These are phyloP conservation scores for Colletotrichum sidae DNA, from an alignment of 2,329 filamentous ascomycete genomes.

Conservation along the genomic window DNA sequence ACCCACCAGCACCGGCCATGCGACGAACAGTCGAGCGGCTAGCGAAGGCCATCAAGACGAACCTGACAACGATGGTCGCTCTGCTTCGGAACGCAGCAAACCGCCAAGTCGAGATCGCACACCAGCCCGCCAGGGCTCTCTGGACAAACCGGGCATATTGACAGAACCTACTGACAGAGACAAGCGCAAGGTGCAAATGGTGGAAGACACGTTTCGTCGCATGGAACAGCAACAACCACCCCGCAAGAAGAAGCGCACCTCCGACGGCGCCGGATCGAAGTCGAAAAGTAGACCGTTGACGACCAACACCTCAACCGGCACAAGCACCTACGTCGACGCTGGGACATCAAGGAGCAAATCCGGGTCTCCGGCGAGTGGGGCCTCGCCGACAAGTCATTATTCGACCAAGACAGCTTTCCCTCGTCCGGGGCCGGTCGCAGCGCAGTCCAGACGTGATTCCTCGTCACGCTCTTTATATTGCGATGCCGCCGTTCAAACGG, in stretches of 20 bases:
- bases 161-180: slow-evolving; percentile 75
- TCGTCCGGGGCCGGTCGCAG: slow-evolving; percentile 45
- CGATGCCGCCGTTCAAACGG: slow-evolving; percentile 66
- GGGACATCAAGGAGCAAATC: slow-evolving; percentile 66
- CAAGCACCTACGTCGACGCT: slow-evolving; percentile 61
- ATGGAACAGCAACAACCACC: slow-evolving; percentile 68
- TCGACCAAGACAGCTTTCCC: slow-evolving; percentile 43
- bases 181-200: slow-evolving; percentile 74
- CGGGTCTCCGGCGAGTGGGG: slow-evolving; percentile 59
- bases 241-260: slow-evolving; percentile 72
- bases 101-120: slow-evolving; percentile 75
- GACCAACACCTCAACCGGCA: slow-evolving; percentile 18
- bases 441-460: slow-evolving; percentile 51
- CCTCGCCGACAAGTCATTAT: slow-evolving; percentile 51
- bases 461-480: slow-evolving; percentile 58
- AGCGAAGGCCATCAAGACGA: slow-evolving; percentile 72
- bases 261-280: slow-evolving; percentile 60
- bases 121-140: slow-evolving; percentile 69
- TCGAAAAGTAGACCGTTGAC: slow-evolving; percentile 43
- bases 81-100: slow-evolving; percentile 68
- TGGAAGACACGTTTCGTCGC: slow-evolving; percentile 72
- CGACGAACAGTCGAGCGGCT: slow-evolving; percentile 71
- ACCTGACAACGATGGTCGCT: slow-evolving; percentile 63
- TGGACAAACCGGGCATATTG: slow-evolving; percentile 69
- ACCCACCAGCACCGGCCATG: slow-evolving; percentile 71